These are phyloP conservation scores for Echria macrotheca DNA, from an alignment of 495 filamentous ascomycete species.

Conservation along the genomic window DNA sequence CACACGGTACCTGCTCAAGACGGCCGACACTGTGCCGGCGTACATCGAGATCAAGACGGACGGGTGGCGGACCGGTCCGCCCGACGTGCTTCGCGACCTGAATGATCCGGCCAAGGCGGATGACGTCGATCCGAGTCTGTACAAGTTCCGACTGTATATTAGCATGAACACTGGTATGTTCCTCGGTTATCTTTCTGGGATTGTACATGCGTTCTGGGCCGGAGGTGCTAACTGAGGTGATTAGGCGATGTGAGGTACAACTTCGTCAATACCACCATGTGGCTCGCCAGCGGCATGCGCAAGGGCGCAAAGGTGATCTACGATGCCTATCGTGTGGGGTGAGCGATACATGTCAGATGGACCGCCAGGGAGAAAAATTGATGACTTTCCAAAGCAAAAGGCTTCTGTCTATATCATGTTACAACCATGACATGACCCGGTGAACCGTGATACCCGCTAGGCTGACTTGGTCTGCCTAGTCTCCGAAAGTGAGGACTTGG, in stretches of 20 bases:
- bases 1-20: conserved; percentile 11
- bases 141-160: conserved; percentile 9
- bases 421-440: too few species aligned
- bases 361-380: too few species aligned
- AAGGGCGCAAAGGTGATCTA: conserved; percentile 10
- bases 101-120: conserved; percentile 5
- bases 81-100: conserved; percentile 6
- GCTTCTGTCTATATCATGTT: too few species aligned
- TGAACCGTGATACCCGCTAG: too few species aligned
- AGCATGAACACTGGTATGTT: conserved; percentile 9
- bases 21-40: background rate
- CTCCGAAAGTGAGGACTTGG: too few species aligned
- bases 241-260: conserved; percentile 6
- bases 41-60: conserved; percentile 13
- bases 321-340: conserved; percentile 2
- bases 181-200: too few species aligned
- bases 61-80: conserved; percentile 8
- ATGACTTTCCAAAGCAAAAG: too few species aligned
- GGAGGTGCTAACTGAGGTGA: too few species aligned
- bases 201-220: too few species aligned
- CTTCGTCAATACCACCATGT: conserved; percentile 10
- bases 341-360: background rate
- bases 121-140: conserved; percentile 3
- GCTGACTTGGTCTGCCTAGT: too few species aligned
- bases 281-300: conserved; percentile 6